Base-by-base conservation (phyloP, 1,139 yeast genomes). In the Candida buenavistaensis region DNA sequence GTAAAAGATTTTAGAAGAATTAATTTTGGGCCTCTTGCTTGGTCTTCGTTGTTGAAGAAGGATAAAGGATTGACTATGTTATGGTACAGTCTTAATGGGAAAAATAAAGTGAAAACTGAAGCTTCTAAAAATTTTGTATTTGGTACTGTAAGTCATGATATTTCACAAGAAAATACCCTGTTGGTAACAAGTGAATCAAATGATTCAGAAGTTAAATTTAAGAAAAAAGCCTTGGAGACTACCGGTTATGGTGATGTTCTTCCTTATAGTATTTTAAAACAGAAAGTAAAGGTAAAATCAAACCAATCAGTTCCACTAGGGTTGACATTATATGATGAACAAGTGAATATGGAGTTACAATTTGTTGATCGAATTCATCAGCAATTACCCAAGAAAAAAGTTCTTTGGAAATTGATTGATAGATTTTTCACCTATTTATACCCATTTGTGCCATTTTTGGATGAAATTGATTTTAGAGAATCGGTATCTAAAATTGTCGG, bases 1-100 rank as follows among this genome's bases (percentile, higher is more conserved):
- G 50, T 60, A 6, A 59, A 64, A 26, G 66, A 59, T 32, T 43
- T 43, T 25, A 51, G 71, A 28, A 51, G 71, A 34, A 54, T 67
- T 21, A 69, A 68, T 37, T 68, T 65, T 48, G 80, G 80, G 0
- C 78, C 79, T 0, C 62, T 73, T 36, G 52, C 77, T 0, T 72
- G 78, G 75, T 50, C 70, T 2, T 62, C 78, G 0, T 34, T 72
- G 14, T 57, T 76, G 55, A 66, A 67, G 39, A 68, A 68, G 37
- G 85, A 79, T 48, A 62, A 62, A 1, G 78, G 65, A 14, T 52
- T 74, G 23, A 52, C 57, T 12, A 31, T 57, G 13, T 47, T 65
- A 11, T 64, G 68, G 68, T 55, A 59, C 21, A 53, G 55, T 39
- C 48, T 65, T 10, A 28, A 53, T 14, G 55, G 54, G 16, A 58